Base-by-base conservation (phyloP, 768 basidiomycete species). In the Naganishia vaughanmartiniae region DNA sequence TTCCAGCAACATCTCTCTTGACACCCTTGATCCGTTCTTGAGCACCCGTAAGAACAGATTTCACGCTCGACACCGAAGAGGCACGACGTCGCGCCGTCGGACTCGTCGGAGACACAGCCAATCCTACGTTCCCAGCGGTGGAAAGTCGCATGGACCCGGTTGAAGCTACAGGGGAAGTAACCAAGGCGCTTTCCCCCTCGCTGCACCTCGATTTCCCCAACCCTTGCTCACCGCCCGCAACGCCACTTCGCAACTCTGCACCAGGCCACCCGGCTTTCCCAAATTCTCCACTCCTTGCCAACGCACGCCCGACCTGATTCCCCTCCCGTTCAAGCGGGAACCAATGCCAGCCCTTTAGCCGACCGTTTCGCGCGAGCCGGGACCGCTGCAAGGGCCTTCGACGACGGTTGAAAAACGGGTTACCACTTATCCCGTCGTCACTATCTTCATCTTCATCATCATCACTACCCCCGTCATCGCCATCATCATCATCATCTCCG, bases 231-330 rank as follows among this genome's bases (percentile, higher is more conserved):
- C 58, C n/a, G 36, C 19, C 55, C 10, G 19, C 28, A 30, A 51
- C 46, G 6, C 30, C 31, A 1, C 36, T 33, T 39, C 42, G 19
- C 48, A 48, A 15, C 42, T 26, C 39, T 30, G 19, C 60, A 5
- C 28, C 21, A 0, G 71, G 71, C 36, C 60, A 72, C 9, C 78
- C 77, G 0, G 78, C 77, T 54, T 66, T 67, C 2, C 79, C 79
- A 72, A 80, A 80, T 55, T 79, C 78, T 11, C 79, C 79, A 5
- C 70, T 56, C 31, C 68, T 57, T 24, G 76, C 57, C 46, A 80
- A 54, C 42, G 73, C 74, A 2, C 69, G 33, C 0, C 78, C 79
- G 7, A 36, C 54, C 6, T 75, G 70, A 66, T 78, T 69, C 4
- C 78, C 75, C 31, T 75, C 69, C 4, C 42, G 74, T 31, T 75